These are phyloP conservation scores for Melocanna baccifera DNA, from an alignment of 176 grass and related monocot genomes.

Conservation along the genomic window DNA sequence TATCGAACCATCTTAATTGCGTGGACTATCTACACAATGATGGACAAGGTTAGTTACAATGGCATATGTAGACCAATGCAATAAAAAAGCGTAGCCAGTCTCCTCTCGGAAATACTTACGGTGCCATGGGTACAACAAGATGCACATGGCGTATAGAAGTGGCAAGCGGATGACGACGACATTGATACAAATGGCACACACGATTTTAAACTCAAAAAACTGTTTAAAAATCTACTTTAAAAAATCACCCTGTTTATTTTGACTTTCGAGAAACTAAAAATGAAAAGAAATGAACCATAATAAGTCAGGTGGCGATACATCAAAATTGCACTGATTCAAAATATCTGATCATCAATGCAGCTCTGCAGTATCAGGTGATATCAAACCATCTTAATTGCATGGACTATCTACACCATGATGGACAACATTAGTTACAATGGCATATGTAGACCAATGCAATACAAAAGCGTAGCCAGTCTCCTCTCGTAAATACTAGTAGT, in stretches of 20 bases:
- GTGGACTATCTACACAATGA: conserved; percentile 36
- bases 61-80: conserved; percentile 12
- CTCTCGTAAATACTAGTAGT: not conserved
- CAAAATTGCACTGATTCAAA: conserved; percentile 20
- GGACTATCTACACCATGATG: conserved; percentile 38
- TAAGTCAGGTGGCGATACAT: conserved; percentile 2
- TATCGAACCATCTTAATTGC: conserved; percentile 13
- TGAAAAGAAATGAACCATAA: too few relatives aligned
- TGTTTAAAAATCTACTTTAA: too few relatives aligned
- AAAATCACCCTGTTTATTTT: too few relatives aligned
- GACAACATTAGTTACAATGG: conserved; percentile 10
- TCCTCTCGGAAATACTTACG: not conserved
- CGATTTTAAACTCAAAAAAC: too few relatives aligned
- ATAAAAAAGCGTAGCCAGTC: not conserved
- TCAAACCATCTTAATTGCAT: conserved; percentile 6
- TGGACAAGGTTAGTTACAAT: conserved; percentile 12
- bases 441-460: conserved; percentile 18
- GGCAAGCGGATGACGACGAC: too few relatives aligned
- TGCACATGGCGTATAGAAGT: conserved; percentile 2
- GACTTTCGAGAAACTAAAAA: too few relatives aligned
- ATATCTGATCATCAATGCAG: not conserved
- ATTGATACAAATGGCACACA: too few relatives aligned
- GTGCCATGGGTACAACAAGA: conserved; percentile 15
- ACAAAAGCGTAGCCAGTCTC: not conserved
- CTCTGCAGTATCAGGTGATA: not conserved